These are phyloP conservation scores for Chenopodium suecicum DNA, from an alignment of 148 eudicot species.

Conservation along the genomic window DNA sequence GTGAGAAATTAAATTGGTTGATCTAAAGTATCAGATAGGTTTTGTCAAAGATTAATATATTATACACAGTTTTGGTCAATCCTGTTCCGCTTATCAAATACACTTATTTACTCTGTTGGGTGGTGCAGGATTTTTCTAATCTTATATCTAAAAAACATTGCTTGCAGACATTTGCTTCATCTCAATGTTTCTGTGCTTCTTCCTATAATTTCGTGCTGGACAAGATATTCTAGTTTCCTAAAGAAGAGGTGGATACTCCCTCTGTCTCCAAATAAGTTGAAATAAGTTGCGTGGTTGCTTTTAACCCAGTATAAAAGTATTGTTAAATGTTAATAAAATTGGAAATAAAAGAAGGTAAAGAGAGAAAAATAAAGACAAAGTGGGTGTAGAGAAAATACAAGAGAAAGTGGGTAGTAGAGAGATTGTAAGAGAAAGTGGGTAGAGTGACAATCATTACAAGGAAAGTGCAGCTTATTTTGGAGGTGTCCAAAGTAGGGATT, in stretches of 20 bases:
- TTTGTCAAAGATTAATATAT: too few relatives aligned
- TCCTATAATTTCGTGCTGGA: too few relatives aligned
- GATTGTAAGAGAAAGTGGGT: not conserved
- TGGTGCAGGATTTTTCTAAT: not conserved
- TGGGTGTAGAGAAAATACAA: not conserved
- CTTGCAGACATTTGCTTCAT: not conserved
- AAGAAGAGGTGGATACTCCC: too few relatives aligned
- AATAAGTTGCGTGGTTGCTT: not conserved
- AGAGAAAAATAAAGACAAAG: not conserved
- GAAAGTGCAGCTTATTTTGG: not conserved
- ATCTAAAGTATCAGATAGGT: too few relatives aligned
- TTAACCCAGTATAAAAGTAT: not conserved
- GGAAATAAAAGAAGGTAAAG: not conserved
- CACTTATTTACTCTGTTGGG: too few relatives aligned
- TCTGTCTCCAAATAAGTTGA: not conserved
- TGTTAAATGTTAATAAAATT: not conserved
- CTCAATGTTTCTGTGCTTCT: not conserved
- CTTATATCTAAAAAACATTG: not conserved
- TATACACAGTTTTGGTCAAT: not conserved
- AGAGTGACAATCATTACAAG: not conserved
- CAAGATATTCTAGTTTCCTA: not conserved
- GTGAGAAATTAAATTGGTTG: too few relatives aligned
- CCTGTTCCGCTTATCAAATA: not conserved
- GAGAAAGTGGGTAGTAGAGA: not conserved
- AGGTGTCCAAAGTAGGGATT: not conserved